phyloP scores from a whole-genome alignment of 129 eudicot genomes.

The Centrapalus pauciflorus region DNA sequence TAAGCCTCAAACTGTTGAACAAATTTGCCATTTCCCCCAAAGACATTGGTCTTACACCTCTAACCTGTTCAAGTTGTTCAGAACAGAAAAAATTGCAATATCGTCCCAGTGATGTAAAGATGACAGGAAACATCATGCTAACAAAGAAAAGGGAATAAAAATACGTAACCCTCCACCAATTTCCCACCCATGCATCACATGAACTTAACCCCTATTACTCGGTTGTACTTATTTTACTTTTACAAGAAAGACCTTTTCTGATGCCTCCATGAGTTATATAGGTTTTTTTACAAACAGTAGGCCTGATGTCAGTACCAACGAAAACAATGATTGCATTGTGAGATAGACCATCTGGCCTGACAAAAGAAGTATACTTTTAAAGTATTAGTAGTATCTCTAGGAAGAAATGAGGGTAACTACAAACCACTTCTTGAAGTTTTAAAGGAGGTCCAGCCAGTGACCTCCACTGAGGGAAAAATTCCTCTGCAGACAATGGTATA shows the following conservation, averaged over 20 bases:
- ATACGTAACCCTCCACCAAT: background rate
- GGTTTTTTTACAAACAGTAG: background rate
- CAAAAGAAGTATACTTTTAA: background rate
- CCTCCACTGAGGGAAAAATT: conserved; percentile 95
- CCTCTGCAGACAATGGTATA: conserved; percentile 64
- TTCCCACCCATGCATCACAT: background rate
- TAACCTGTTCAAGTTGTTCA: conserved; percentile 50
- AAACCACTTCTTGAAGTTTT: conserved; percentile 98
- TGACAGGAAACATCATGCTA: too few relatives aligned
- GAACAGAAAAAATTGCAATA: background rate
- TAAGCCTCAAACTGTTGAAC: conserved; percentile 58
- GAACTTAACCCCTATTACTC: background rate
- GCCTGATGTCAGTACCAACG: background rate
- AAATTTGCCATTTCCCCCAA: conserved; percentile 78
- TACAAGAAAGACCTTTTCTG: too few relatives aligned
- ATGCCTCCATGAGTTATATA: background rate
- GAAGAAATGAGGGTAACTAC: conserved; percentile 8
- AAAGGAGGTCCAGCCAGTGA: conserved; percentile 92
- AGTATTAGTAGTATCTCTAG: background rate
- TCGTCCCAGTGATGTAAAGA: background rate
- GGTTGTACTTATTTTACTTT: too few relatives aligned
- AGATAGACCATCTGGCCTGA: background rate
- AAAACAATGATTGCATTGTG: background rate
- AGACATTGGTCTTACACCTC: conserved; percentile 89
- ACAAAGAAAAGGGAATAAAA: background rate